phyloP scores from a whole-genome alignment of 768 basidiomycete species.

The Tricholoma sp. region DNA sequence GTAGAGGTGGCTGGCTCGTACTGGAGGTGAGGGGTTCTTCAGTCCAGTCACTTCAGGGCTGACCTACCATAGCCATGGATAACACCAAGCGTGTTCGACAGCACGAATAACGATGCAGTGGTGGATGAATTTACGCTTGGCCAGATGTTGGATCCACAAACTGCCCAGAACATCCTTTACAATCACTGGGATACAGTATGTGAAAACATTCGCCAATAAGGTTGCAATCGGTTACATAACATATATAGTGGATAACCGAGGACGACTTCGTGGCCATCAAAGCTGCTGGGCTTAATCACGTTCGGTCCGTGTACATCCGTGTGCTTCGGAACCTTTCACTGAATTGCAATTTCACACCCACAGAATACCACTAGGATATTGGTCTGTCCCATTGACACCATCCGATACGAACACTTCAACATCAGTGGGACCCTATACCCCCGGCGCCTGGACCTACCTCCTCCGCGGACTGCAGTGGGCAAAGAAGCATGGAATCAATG shows the following conservation, averaged over 20 bases:
- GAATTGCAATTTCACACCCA: neutral
- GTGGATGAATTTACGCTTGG: conserved; percentile 64
- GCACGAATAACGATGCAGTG: conserved; percentile 48
- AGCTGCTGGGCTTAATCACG: conserved; percentile 66
- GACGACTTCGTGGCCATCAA: conserved; percentile 62
- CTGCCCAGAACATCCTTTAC: conserved; percentile 38
- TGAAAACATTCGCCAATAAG: neutral
- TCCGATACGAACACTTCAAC: conserved; percentile 42
- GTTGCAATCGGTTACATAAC: neutral
- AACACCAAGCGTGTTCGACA: conserved; percentile 67
- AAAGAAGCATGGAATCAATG: conserved; percentile 50
- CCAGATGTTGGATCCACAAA: conserved; percentile 38
- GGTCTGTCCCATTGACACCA: conserved; percentile 67
- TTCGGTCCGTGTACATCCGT: conserved; percentile 40
- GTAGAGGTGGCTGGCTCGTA: conserved; percentile 57
- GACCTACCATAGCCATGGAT: conserved; percentile 58
- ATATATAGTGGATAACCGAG: conserved; percentile 53
- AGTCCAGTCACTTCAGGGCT: neutral
- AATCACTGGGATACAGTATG: conserved; percentile 54
- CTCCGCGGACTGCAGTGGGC: conserved; percentile 63
- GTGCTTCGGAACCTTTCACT: neutral
- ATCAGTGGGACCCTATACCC: conserved; percentile 47
- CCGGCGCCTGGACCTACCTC: conserved; percentile 69
- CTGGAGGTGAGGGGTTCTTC: conserved; percentile 38
- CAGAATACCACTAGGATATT: conserved; percentile 71